Conservation (phyloP, 345 rosid species). For the Nasturtium officinale region DNA sequence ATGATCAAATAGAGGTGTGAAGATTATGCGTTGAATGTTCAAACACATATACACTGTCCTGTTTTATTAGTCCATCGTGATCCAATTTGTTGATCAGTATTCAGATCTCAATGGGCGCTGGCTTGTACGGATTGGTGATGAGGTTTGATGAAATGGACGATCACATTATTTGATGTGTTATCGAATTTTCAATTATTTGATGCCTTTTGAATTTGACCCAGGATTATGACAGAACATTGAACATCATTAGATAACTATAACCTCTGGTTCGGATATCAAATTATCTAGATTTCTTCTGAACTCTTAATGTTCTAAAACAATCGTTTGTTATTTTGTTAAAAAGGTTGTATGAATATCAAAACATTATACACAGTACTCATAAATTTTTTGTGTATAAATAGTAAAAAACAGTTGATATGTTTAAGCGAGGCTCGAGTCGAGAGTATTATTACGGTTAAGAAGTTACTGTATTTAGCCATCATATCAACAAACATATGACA, state of each 20-base stretch:
- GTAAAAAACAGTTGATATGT: neutral
- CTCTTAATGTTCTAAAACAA: too few relatives aligned
- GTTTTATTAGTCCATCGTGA: neutral
- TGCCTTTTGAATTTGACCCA: neutral
- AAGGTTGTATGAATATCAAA: neutral
- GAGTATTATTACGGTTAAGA: neutral
- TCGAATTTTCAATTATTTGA: neutral
- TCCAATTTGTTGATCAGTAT: neutral
- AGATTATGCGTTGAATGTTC: neutral
- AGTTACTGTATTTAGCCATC: slow-evolving; percentile 16
- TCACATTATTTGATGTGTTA: neutral
- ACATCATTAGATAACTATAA: neutral
- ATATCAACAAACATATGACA: slow-evolving; percentile 25
- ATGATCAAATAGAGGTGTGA: neutral
- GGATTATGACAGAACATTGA: neutral
- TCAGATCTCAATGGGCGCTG: neutral
- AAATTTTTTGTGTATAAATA: neutral
- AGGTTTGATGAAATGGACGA: neutral
- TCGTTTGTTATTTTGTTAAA: too few relatives aligned
- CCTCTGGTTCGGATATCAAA: neutral
- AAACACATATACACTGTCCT: neutral
- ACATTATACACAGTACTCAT: too few relatives aligned
- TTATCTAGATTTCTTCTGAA: too few relatives aligned
- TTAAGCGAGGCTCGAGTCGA: neutral
- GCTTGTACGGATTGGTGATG: neutral